Percentiles rank a stretch among this genome's conserved stretches.
phyloP scores from a whole-genome alignment of 75 land plant species.

The Pseudotsuga menziesii region DNA sequence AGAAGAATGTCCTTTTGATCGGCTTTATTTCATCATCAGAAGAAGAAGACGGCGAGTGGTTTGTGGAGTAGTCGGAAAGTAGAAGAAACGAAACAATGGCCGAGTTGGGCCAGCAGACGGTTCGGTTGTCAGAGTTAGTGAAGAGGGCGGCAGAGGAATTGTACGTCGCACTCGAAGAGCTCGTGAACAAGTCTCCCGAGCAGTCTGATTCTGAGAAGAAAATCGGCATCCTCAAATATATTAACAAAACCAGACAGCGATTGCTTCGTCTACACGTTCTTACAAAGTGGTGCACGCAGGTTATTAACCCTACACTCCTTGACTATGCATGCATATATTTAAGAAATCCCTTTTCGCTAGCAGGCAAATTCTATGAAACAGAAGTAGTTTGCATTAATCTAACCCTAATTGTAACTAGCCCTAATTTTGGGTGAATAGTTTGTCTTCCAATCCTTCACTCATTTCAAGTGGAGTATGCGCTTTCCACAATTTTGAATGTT shows the following conservation, averaged over 20 bases:
- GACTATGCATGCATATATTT: neutral
- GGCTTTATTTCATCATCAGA: too few species aligned
- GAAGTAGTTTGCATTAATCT: too few species aligned
- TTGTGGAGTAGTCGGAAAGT: too few species aligned
- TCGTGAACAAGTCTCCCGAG: conserved; percentile 34
- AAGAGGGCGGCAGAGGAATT: conserved; percentile 72
- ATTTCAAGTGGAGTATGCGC: too few species aligned
- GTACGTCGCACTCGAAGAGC: conserved; percentile 59
- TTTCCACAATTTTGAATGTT: too few species aligned
- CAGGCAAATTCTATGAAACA: too few species aligned
- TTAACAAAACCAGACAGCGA: conserved; percentile 82
- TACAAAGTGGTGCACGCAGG: conserved; percentile 98
- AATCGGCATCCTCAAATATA: conserved; percentile 78
- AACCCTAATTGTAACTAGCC: too few species aligned
- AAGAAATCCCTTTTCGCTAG: too few species aligned
- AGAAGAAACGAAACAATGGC: conserved; percentile 44
- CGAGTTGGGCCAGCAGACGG: conserved; percentile 79
- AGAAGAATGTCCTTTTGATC: too few species aligned
- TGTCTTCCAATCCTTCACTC: neutral
- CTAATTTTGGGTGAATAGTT: neutral
- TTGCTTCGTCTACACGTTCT: conserved; percentile 88
- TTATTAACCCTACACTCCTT: conserved; percentile 10
- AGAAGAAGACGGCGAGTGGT: too few species aligned
- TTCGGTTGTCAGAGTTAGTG: conserved; percentile 68
- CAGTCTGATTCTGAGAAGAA: conserved; percentile 88